Evolutionary conservation across 228 moss, liverwort and hornwort species (phyloP).

Genomic region (Sphagnum fallax): DNA sequence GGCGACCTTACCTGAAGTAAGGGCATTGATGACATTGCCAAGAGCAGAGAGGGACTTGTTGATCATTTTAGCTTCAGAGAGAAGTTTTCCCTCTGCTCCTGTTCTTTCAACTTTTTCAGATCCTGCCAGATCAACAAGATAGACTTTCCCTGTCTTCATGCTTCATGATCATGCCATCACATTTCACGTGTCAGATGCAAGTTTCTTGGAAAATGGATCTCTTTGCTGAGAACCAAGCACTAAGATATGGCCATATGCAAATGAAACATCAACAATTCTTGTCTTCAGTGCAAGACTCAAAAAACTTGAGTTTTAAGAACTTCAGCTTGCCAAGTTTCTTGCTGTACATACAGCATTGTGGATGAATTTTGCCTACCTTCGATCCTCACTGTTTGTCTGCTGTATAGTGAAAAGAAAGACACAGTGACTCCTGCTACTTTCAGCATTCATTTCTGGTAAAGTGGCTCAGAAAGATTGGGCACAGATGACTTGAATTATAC

Average conservation of each 20-base stretch:
- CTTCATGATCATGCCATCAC: slow-evolving; percentile 5
- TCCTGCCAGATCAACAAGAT: slow-evolving; percentile 57
- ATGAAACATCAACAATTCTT: background rate
- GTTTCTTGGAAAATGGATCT: background rate
- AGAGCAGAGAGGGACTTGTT: slow-evolving; percentile 64
- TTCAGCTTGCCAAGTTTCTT: background rate
- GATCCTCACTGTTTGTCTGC: slow-evolving; percentile 34
- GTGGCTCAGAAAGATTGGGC: slow-evolving; percentile 1
- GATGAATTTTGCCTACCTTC: slow-evolving; percentile 17
- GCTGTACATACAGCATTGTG: too few relatives aligned
- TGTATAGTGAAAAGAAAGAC: slow-evolving; percentile 48
- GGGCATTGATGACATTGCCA: slow-evolving; percentile 61
- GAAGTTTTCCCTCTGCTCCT: slow-evolving; percentile 47
- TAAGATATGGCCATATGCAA: background rate
- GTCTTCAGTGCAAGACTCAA: background rate
- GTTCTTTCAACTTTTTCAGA: slow-evolving; percentile 65
- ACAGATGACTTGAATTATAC: background rate
- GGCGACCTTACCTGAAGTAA: slow-evolving; percentile 32
- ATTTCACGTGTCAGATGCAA: background rate
- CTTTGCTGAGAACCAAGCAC: background rate
- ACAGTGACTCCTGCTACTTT: slow-evolving; percentile 61
- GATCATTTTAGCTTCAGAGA: slow-evolving; percentile 54
- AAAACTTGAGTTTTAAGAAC: background rate
- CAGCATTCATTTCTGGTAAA: slow-evolving; percentile 46
- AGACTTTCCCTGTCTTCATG: slow-evolving; percentile 55